Evolutionary conservation across 2,329 filamentous ascomycete genomes (phyloP).

Genomic region (Xylaria sp.): DNA sequence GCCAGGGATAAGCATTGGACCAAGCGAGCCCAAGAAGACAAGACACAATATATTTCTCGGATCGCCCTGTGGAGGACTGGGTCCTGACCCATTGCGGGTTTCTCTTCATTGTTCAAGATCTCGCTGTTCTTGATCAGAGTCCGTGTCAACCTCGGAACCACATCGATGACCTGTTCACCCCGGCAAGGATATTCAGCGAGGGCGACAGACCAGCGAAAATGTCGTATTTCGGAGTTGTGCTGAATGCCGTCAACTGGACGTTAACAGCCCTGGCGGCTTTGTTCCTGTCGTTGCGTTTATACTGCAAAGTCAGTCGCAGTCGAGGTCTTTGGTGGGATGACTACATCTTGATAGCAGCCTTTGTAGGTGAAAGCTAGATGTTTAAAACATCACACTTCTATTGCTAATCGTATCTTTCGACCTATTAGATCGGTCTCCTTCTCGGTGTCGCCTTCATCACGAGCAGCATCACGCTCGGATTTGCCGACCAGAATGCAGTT

Average conservation of each 20-base stretch:
- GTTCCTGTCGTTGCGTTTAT: slow-evolving; percentile 40
- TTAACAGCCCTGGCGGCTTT: slow-evolving; percentile 37
- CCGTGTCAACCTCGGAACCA: slow-evolving; percentile 10
- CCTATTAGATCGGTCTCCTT: slow-evolving; percentile 20
- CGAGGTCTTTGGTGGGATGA: slow-evolving; percentile 45
- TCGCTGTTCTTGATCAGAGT: slow-evolving; percentile 7
- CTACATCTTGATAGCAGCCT: slow-evolving; percentile 40
- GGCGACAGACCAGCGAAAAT: slow-evolving; percentile 30
- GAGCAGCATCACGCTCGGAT: slow-evolving; percentile 39
- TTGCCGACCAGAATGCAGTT: slow-evolving; percentile 34
- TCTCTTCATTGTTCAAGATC: slow-evolving; percentile 16
- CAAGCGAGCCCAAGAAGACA: no score
- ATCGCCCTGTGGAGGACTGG: slow-evolving; percentile 18
- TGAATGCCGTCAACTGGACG: slow-evolving; percentile 42
- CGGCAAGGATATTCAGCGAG: slow-evolving; percentile 11
- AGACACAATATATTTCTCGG: slow-evolving; percentile 21
- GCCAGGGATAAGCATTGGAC: slow-evolving; percentile 6
- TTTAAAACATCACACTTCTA: neutral
- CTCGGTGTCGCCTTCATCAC: slow-evolving; percentile 38
- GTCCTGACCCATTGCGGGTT: slow-evolving; percentile 19
- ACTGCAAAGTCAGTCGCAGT: slow-evolving; percentile 40
- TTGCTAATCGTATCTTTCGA: slow-evolving; percentile 1
- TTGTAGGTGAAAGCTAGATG: slow-evolving; percentile 29
- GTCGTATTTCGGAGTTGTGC: slow-evolving; percentile 39
- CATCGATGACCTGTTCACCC: slow-evolving; percentile 13